These are phyloP conservation scores for Geosmithia flava DNA, from an alignment of 2,329 filamentous ascomycete genomes.

Conservation along the genomic window DNA sequence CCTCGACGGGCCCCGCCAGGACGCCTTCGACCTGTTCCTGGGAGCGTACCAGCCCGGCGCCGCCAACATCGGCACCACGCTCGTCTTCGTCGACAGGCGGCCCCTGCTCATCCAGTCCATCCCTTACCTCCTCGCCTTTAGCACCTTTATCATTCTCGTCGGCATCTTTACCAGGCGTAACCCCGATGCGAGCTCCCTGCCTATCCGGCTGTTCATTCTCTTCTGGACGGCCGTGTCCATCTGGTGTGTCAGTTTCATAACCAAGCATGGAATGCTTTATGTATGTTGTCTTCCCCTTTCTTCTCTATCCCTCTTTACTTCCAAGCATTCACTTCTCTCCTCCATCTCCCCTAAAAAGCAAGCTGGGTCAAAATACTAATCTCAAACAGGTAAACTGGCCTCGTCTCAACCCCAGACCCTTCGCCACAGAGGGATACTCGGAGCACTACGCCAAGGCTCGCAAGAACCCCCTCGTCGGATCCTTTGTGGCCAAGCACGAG, in stretches of 20 bases:
- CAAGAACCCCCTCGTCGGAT: constrained; percentile 71
- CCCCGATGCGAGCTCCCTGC: constrained; percentile 65
- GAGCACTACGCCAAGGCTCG: constrained; percentile 74
- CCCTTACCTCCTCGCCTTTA: constrained; percentile 80
- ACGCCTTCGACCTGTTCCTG: constrained; percentile 89
- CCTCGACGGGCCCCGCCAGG: constrained; percentile 81
- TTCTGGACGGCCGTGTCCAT: constrained; percentile 60
- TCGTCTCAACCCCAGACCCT: constrained; percentile 81
- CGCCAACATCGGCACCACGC: constrained; percentile 55
- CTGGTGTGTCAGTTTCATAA: constrained; percentile 68
- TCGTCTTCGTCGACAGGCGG: constrained; percentile 73
- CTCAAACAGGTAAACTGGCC: constrained; percentile 85
- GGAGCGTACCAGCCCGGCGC: constrained; percentile 70
- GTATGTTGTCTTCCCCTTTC: constrained; percentile 43
- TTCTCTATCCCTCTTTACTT: too few species aligned
- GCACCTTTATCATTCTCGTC: constrained; percentile 70
- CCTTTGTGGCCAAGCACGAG: constrained; percentile 58
- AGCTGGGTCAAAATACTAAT: constrained; percentile 7
- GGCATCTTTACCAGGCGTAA: constrained; percentile 59
- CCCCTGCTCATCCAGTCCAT: constrained; percentile 87
- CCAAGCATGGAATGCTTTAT: constrained; percentile 80
- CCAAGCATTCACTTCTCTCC: neutral
- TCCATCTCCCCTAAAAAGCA: neutral
- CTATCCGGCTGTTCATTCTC: constrained; percentile 69
- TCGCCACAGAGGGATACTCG: constrained; percentile 76